Percentiles rank a stretch among this genome's conserved stretches.
phyloP scores from a whole-genome alignment of 345 rosid species.

The Viola odorata region DNA sequence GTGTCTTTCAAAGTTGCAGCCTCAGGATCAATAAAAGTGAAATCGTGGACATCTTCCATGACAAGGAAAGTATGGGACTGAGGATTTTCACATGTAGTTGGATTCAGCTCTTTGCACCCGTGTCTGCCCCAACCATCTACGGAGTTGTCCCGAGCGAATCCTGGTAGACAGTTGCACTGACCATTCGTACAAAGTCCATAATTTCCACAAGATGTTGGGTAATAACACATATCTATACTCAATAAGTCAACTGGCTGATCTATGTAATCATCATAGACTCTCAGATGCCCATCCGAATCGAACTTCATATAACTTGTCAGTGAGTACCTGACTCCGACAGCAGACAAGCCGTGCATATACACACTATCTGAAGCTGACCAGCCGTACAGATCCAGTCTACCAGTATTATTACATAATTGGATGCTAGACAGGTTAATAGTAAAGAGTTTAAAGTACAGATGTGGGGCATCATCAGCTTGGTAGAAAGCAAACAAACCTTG shows the following conservation, averaged over 20 bases:
- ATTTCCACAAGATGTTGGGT: background rate
- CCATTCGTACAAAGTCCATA: constrained; percentile 1
- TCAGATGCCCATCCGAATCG: constrained; percentile 9
- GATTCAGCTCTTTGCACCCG: background rate
- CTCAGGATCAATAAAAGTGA: background rate
- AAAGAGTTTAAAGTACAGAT: too few species aligned
- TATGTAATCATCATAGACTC: background rate
- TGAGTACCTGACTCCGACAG: background rate
- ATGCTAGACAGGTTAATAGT: too few species aligned
- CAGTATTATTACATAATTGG: background rate
- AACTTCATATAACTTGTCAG: background rate
- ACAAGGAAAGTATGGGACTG: background rate
- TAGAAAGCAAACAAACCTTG: too few species aligned
- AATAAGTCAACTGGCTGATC: background rate
- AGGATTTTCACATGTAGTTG: background rate
- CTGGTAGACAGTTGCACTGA: background rate
- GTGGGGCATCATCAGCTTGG: background rate
- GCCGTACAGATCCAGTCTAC: too few species aligned
- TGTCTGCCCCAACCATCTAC: background rate
- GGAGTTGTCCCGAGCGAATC: background rate
- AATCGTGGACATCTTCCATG: background rate
- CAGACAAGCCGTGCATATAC: too few species aligned
- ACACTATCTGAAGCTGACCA: too few species aligned
- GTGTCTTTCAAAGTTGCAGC: background rate
- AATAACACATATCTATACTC: background rate